Evolutionary conservation across 306 rosid species (phyloP).

Genomic region (Medicago lupulina): DNA sequence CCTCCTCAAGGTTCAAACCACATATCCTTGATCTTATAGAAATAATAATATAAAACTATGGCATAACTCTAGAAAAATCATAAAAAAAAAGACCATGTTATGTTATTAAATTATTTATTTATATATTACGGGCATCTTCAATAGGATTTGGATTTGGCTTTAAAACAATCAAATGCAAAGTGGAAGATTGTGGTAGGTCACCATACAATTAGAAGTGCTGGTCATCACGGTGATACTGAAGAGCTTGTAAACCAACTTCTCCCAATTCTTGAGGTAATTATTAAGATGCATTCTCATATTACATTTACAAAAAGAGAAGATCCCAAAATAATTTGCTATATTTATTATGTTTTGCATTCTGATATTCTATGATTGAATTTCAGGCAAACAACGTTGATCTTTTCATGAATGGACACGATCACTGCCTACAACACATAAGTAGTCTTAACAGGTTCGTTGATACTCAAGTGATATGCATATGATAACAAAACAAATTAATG

Average conservation of each 20-base stretch:
- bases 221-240: slow-evolving; percentile 58
- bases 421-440: slow-evolving; percentile 68
- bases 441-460: slow-evolving; percentile 42
- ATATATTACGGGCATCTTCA: background rate
- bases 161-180: slow-evolving; percentile 62
- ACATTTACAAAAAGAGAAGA: too few species aligned
- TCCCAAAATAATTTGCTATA: too few species aligned
- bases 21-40: background rate
- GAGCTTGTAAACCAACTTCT: slow-evolving; percentile 67
- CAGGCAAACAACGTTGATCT: slow-evolving; percentile 67
- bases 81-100: background rate
- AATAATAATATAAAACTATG: background rate
- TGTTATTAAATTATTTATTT: background rate
- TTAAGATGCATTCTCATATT: background rate
- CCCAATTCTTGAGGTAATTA: slow-evolving; percentile 68
- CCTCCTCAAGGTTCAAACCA: slow-evolving; percentile 57
- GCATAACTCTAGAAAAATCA: too few species aligned
- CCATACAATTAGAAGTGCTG: slow-evolving; percentile 68
- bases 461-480: too few species aligned
- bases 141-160: slow-evolving; percentile 57
- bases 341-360: too few species aligned
- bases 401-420: slow-evolving; percentile 84
- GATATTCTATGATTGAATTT: background rate
- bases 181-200: slow-evolving; percentile 88
- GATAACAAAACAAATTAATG: too few species aligned